These are phyloP conservation scores for Pythium vanterpoolii DNA, from an alignment of 352 stramenopile species.

Conservation along the genomic window DNA sequence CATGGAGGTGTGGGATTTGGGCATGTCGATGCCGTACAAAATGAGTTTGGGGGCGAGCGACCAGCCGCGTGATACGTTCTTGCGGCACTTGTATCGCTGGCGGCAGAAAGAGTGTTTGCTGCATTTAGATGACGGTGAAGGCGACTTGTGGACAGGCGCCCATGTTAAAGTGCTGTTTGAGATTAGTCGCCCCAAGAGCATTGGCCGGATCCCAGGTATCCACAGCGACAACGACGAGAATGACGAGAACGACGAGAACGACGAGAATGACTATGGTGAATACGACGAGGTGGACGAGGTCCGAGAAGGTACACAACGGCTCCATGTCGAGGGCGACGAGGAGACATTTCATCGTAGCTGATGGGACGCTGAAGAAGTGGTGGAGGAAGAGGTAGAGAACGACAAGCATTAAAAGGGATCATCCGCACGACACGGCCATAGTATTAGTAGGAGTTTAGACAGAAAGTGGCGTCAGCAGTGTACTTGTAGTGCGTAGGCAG, in stretches of 20 bases:
- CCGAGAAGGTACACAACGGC: conserved; percentile 13
- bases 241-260: neutral
- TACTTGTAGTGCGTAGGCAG: no score
- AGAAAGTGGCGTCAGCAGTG: no score
- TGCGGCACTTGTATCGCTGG: conserved; percentile 66
- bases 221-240: conserved; percentile 20
- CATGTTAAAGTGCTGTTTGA: conserved; percentile 59
- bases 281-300: conserved; percentile 12
- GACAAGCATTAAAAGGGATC: no score
- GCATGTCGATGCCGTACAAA: conserved; percentile 90
- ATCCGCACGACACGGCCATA: no score
- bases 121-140: conserved; percentile 42
- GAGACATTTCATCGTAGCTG: no score
- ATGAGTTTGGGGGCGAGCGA: conserved; percentile 72
- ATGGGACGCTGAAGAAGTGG: neutral
- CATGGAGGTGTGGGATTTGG: conserved; percentile 85
- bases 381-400: neutral
- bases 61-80: conserved; percentile 66
- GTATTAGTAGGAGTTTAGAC: no score
- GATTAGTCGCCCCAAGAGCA: conserved; percentile 32
- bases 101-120: conserved; percentile 47
- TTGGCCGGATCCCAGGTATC: conserved; percentile 19
- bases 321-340: conserved; percentile 15
- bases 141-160: conserved; percentile 33
- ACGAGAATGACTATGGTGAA: conserved; percentile 1